Evolutionary conservation across 148 eudicot genomes (phyloP).

Genomic region (Silene uniflora): DNA sequence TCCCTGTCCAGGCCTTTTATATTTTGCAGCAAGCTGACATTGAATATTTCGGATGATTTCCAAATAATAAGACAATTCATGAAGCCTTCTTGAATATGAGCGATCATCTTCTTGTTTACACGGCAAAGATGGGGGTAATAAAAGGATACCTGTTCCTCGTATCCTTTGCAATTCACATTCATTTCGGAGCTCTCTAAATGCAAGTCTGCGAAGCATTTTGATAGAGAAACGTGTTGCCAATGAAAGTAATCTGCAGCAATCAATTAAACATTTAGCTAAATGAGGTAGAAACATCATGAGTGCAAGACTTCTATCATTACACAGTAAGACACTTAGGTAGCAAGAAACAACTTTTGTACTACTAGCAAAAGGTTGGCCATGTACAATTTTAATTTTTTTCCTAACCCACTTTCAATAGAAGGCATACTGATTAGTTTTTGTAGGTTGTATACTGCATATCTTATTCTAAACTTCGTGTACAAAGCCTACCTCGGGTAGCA

Average conservation of each 20-base stretch:
- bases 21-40: slow-evolving; percentile 54
- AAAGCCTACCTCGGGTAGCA: not conserved
- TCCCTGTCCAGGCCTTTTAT: slow-evolving; percentile 56
- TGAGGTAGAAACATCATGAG: slow-evolving; percentile 5
- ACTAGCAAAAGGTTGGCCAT: not conserved
- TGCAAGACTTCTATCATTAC: not conserved
- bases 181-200: slow-evolving; percentile 46
- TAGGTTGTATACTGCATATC: not conserved
- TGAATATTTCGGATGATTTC: slow-evolving; percentile 75
- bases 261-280: slow-evolving; percentile 21
- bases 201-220: slow-evolving; percentile 74
- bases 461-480: not conserved
- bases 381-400: not conserved
- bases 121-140: slow-evolving; percentile 31
- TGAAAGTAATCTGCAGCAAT: slow-evolving; percentile 68
- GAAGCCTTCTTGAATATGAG: slow-evolving; percentile 44
- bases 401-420: not conserved
- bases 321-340: not conserved
- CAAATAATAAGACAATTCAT: slow-evolving; percentile 70
- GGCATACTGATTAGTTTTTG: not conserved
- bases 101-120: slow-evolving; percentile 30
- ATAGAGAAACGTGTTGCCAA: slow-evolving; percentile 66
- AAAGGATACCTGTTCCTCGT: slow-evolving; percentile 25
- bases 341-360: not conserved
- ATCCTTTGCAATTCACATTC: slow-evolving; percentile 24